Evolutionary conservation across 306 rosid species (phyloP).

Genomic region (Inga leiocalycina): DNA sequence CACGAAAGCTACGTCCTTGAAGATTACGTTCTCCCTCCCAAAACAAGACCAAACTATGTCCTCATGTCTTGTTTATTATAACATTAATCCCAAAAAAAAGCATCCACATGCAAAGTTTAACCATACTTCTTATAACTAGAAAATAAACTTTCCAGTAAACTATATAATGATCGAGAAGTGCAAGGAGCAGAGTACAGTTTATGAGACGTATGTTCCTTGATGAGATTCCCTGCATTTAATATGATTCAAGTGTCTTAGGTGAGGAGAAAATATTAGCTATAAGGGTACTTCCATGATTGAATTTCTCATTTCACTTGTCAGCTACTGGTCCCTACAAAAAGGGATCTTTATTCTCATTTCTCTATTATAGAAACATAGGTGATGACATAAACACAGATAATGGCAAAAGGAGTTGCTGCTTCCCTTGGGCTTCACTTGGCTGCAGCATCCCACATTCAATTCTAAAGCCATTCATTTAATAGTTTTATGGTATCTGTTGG

Average conservation of each 20-base stretch:
- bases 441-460: neutral
- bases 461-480: conserved; percentile 11
- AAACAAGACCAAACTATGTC: conserved; percentile 20
- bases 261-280: neutral
- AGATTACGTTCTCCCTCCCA: conserved; percentile 18
- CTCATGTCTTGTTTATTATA: conserved; percentile 2
- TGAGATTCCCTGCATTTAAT: neutral
- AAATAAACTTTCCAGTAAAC: neutral
- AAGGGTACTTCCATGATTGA: neutral
- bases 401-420: neutral
- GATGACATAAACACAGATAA: neutral
- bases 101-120: neutral
- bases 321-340: neutral
- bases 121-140: neutral
- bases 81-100: neutral
- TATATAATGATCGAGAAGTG: neutral
- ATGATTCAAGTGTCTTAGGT: neutral
- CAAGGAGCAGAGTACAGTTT: neutral
- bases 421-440: conserved; percentile 1
- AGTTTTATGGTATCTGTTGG: neutral
- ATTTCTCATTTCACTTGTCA: neutral
- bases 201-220: neutral
- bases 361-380: neutral
- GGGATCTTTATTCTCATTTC: neutral
- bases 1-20: conserved; percentile 42